Evolutionary conservation across 805 yeast species (phyloP).

Genomic region (Candida yuanshanica): DNA sequence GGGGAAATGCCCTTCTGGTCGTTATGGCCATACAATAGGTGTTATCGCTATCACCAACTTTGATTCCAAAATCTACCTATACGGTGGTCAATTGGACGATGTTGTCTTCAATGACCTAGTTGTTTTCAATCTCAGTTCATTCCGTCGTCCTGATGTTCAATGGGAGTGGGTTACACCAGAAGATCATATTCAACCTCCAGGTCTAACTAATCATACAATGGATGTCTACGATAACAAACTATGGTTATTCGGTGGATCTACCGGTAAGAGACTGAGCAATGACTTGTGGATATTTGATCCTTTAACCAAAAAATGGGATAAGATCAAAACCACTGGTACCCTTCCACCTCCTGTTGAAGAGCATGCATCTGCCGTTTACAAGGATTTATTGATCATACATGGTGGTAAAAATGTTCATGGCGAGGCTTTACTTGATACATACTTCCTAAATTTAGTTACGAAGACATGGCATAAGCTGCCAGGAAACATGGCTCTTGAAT

Average conservation of each 20-base stretch:
- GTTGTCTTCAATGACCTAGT: constrained; percentile 77
- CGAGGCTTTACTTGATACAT: constrained; percentile 55
- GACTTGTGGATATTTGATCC: constrained; percentile 84
- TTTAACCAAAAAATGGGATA: constrained; percentile 58
- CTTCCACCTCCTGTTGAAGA: constrained; percentile 85
- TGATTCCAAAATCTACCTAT: constrained; percentile 63
- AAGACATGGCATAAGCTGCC: constrained; percentile 69
- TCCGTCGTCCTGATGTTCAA: constrained; percentile 73
- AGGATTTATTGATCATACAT: constrained; percentile 72
- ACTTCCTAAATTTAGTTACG: constrained; percentile 70
- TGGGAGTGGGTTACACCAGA: constrained; percentile 72
- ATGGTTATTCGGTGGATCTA: constrained; percentile 91
- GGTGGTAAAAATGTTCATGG: constrained; percentile 88
- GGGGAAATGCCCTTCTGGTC: constrained; percentile 78
- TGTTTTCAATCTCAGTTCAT: constrained; percentile 80
- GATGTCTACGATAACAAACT: constrained; percentile 70
- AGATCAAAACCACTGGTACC: constrained; percentile 58
- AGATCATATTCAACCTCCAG: constrained; percentile 59
- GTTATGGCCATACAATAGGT: constrained; percentile 90
- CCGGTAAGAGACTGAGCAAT: constrained; percentile 60
- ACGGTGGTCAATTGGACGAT: constrained; percentile 93
- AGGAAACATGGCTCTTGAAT: constrained; percentile 39
- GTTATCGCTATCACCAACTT: constrained; percentile 61
- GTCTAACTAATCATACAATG: constrained; percentile 89
- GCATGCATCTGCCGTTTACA: constrained; percentile 78